Base-by-base conservation (phyloP, 2,329 filamentous ascomycete species). In the Hypoxylon sp. region DNA sequence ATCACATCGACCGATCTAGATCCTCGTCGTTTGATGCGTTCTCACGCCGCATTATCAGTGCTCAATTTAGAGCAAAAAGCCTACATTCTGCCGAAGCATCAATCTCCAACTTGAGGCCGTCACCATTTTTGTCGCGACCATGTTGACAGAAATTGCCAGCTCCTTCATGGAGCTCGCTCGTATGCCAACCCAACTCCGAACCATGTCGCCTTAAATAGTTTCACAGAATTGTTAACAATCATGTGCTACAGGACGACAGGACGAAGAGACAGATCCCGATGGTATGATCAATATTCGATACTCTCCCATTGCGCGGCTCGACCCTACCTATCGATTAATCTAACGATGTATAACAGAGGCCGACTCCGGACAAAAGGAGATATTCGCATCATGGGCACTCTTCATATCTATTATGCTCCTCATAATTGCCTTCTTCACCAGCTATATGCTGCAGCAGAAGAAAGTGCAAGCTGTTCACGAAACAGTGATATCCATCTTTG, bases 401-500 rank as follows among this genome's bases (percentile, higher is more conserved):
- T 97, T 98, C 83, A 99, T 99, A 78, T 90, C 97, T 75, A 97
- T 99, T 75, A 88, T 94, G 83, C 90, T 99, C 75, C 90, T 99
- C 76, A 97, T 98, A 74, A 88, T 92, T 72, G 95, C 96, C 70
- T 93, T 99, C 75, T 97, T 98, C 81, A 97, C 94, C 48, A 98
- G 94, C 85, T 99, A 99, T 83, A 92, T 97, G 74, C 88, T 99
- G 68, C 95, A 98, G 82, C 93, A 96, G 83, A 94, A 93, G 82
- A 98, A 97, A 83, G 94, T 99, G 63, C 96, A 98, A 77, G 96
- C 96, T 29, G 92, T 99, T 60, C 96, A 99, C 81, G 96, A 99
- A 84, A 99, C 96, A 1, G 96, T 98, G 75, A 90, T 99, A 70
- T 98, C 95, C 68, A 99, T 99, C 79, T 98, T 99, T 83, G 94